Conservation (phyloP, 2,329 filamentous ascomycete genomes). For the Fusarium multiceps region DNA sequence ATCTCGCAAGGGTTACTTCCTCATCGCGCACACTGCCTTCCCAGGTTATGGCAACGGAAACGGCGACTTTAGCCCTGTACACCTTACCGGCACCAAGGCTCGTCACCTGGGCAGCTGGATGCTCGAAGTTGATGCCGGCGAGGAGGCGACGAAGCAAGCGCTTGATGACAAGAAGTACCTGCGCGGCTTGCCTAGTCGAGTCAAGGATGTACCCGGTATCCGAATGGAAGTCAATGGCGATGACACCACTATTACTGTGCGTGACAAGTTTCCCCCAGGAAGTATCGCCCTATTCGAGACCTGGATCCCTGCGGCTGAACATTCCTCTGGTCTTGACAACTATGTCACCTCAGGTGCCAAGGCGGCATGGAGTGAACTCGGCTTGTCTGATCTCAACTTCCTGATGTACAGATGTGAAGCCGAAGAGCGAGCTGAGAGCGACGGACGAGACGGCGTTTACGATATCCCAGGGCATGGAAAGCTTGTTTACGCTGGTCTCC, state of each 20-base stretch:
- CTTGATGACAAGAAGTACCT: constrained; percentile 77
- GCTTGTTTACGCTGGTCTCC: constrained; percentile 94
- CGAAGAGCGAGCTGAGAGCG: constrained; percentile 83
- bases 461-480: constrained; percentile 84
- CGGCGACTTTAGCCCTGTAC: constrained; percentile 81
- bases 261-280: constrained; percentile 87
- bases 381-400: constrained; percentile 88
- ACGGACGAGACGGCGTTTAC: constrained; percentile 87
- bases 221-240: constrained; percentile 76
- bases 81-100: constrained; percentile 84
- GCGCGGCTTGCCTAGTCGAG: constrained; percentile 84
- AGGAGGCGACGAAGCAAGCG: constrained; percentile 73
- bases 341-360: constrained; percentile 86
- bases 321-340: constrained; percentile 83
- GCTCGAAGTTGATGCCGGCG: constrained; percentile 84
- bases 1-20: constrained; percentile 91
- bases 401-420: constrained; percentile 90
- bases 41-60: constrained; percentile 89
- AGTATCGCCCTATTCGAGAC: constrained; percentile 97
- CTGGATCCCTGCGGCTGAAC: constrained; percentile 89
- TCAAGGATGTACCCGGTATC: constrained; percentile 79
- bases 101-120: constrained; percentile 91
- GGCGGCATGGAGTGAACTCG: constrained; percentile 79
- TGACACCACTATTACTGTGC: constrained; percentile 82
- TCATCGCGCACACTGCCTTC: constrained; percentile 96